Conservation (phyloP, 345 rosid species). For the Cardamine occulta region DNA sequence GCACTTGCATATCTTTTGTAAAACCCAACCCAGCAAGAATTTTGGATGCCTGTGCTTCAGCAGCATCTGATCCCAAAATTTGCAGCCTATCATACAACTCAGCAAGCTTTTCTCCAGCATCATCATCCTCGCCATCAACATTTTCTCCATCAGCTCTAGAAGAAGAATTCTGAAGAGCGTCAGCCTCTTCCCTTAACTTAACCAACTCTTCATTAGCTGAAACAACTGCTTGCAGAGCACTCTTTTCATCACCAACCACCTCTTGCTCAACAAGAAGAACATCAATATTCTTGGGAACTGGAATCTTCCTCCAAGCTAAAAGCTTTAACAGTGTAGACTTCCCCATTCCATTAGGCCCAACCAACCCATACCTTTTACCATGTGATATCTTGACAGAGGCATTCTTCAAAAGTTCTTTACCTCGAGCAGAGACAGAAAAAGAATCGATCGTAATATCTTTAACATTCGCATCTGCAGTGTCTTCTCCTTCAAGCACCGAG, state of each 20-base stretch:
- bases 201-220: constrained; percentile 85
- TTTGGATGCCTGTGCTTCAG: constrained; percentile 93
- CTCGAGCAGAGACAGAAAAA: constrained; percentile 93
- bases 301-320: constrained; percentile 97
- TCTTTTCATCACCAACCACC: constrained; percentile 86
- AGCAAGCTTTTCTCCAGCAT: constrained; percentile 77
- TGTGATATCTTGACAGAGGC: constrained; percentile 89
- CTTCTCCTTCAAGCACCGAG: constrained; percentile 89
- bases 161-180: constrained; percentile 55
- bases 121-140: constrained; percentile 51
- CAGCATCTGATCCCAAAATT: constrained; percentile 90
- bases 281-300: constrained; percentile 93
- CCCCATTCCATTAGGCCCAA: constrained; percentile 97
- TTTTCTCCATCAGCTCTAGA: constrained; percentile 44
- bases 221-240: constrained; percentile 88
- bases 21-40: constrained; percentile 97
- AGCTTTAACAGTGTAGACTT: constrained; percentile 93
- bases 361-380: constrained; percentile 94
- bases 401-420: constrained; percentile 90
- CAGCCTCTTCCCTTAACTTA: constrained; percentile 70
- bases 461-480: constrained; percentile 86
- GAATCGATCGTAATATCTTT: constrained; percentile 80
- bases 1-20: constrained; percentile 85
- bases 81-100: constrained; percentile 86
- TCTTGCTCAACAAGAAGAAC: constrained; percentile 96